phyloP scores from a whole-genome alignment of 495 filamentous ascomycete genomes.

The Penicillium antarcticum region DNA sequence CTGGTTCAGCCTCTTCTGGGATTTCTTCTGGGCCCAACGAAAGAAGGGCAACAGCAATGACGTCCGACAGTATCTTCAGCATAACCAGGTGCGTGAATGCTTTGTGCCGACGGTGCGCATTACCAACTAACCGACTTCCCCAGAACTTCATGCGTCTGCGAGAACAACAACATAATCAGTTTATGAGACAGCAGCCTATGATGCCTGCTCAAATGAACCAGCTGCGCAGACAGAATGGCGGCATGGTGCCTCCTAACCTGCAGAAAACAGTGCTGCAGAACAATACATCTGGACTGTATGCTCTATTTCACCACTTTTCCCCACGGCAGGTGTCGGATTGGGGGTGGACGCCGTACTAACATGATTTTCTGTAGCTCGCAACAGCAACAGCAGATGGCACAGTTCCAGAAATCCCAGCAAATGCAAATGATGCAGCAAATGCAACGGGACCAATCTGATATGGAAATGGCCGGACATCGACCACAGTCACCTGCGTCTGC shows the following conservation, averaged over 20 bases:
- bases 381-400: slow-evolving; percentile 48
- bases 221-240: slow-evolving; percentile 37
- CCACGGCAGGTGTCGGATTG: background rate
- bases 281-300: slow-evolving; percentile 49
- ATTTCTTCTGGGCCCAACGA: slow-evolving; percentile 79
- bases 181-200: slow-evolving; percentile 67
- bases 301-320: slow-evolving; percentile 8
- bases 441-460: slow-evolving; percentile 80
- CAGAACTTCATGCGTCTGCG: slow-evolving; percentile 41
- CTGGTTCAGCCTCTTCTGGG: slow-evolving; percentile 97
- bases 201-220: slow-evolving; percentile 64
- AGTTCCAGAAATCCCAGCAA: slow-evolving; percentile 66
- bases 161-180: slow-evolving; percentile 59
- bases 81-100: slow-evolving; percentile 67
- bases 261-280: slow-evolving; percentile 76
- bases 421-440: slow-evolving; percentile 68
- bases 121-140: slow-evolving; percentile 15
- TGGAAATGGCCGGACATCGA: slow-evolving; percentile 80
- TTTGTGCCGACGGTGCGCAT: slow-evolving; percentile 2
- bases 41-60: slow-evolving; percentile 53
- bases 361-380: slow-evolving; percentile 26
- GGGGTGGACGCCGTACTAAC: slow-evolving; percentile 14
- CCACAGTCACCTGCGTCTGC: slow-evolving; percentile 76
- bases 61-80: slow-evolving; percentile 68
- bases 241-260: slow-evolving; percentile 50